Base-by-base conservation (phyloP, 208 protist species). In the Trypanosoma theileri region DNA sequence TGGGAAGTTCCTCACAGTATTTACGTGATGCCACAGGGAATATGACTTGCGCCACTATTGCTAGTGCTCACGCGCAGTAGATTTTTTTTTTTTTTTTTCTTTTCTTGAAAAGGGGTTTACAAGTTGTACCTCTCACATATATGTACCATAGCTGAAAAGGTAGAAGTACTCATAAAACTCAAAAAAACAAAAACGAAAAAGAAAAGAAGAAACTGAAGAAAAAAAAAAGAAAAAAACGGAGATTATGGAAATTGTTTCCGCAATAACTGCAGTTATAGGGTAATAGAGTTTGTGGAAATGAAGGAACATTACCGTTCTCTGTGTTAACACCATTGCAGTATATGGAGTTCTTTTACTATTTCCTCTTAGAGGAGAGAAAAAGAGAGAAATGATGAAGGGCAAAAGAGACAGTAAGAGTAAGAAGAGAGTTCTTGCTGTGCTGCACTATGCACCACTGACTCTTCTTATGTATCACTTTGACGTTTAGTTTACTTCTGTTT, bases 41-140 rank as follows among this genome's bases (percentile, higher is more conserved):
- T 7, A 69, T 73, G 22, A 95, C 89, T 1, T 79, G 75, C 45
- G 89, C 80, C 9, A 85, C 89, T n/a, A 66, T 90, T 19, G 70
- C 82, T 24, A 40, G 73, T 0, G 75, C 75, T n/a, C 71, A 76
- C 21, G 19, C 50, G 4, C 28, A 40, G 7, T 65, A 48, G 64
- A n/a, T 22, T 22, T 46, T 44, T 13, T 42, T 55, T 21, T 22
- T 54, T 19, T 11, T 31, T 7, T 24, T n/a, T 24, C 10, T 42
- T 24, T 9, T 24, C 4, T 46, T 28, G 6, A 40, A 46, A 11
- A 9, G 9, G 44, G 44, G 44, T 2, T 48, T 48, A 35, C 6
- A 35, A 35, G 28, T 35, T 35, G 28, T 35, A 35, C 28, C 28
- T 35, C 28, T 35, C 28, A 42, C 11, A 1, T 42, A 42, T 42